Base-by-base conservation (phyloP, 1,284 basidiomycete species). In the Microbotryomycetes sp. region DNA sequence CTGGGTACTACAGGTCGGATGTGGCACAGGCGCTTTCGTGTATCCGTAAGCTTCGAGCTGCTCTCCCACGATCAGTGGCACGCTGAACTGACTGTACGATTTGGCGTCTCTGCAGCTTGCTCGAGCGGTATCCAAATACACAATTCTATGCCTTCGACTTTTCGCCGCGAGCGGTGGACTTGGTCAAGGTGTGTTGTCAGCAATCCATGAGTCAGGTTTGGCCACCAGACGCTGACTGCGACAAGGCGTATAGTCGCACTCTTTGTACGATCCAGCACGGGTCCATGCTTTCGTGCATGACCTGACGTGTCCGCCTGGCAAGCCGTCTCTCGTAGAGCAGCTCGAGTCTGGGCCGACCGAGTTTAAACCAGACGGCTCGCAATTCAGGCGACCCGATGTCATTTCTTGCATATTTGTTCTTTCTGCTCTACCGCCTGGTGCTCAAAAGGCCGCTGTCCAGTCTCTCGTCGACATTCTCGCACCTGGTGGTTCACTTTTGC, bases 251-350 rank as follows among this genome's bases (percentile, higher is more conserved):
- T 29, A 68, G 56, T 13, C 45, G 3, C 73, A 76, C 54, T 66
- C 73, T 0, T 21, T 28, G 0, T 73, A 72, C 65, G 57, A 67
- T 28, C 21, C 64, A 0, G 47, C 56, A 1, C 61, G 72, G 3
- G 68, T 75, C 5, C 69, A 76, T 52, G 70, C 75, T 9, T 76
- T 76, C 53, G 73, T 76, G 9, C 71, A 71, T 57, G 75, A 76
- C 59, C 65, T 76, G 30, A 59, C 66, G 2, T 26, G 46, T 4
- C 48, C 57, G 52, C 5, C 52, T 46, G 11, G 47, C 15, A 29
- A 31, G 27, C 16, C 52, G 3, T 24, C 41, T 15, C 63, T 67
- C 18, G 27, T 48, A 11, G 46, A 29, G 0, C 41, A 59, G 23
- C 60, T 67, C 15, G 35, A 16, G 11, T 5, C 35, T 5, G 31